phyloP scores from a whole-genome alignment of 352 stramenopile species.

The Pythium angustatum region DNA sequence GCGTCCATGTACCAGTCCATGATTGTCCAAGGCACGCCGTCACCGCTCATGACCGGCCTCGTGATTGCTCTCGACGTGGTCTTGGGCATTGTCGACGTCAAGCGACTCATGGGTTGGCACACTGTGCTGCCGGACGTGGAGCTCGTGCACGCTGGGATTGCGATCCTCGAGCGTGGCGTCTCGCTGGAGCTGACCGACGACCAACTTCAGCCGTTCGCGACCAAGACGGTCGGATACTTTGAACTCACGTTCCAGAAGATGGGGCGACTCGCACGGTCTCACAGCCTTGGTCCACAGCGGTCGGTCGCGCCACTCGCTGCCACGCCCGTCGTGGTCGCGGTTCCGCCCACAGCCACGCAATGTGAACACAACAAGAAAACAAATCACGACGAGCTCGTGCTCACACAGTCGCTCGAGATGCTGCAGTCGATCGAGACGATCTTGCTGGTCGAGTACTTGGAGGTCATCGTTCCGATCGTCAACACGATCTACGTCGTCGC shows the following conservation, averaged over 20 bases:
- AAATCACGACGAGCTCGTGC: background rate
- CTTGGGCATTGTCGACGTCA: background rate
- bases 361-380: no score
- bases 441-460: conserved; percentile 25
- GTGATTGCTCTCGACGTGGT: conserved; percentile 22
- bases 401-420: conserved; percentile 10
- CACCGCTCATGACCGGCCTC: conserved; percentile 1
- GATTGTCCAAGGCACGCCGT: conserved; percentile 27
- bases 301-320: no score
- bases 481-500: conserved; percentile 5
- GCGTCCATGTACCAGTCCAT: conserved; percentile 24
- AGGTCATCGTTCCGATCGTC: conserved; percentile 7
- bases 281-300: no score
- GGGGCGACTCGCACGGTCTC: no score
- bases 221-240: background rate
- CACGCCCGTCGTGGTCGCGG: no score
- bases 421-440: conserved; percentile 13
- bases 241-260: background rate
- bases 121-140: background rate
- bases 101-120: background rate
- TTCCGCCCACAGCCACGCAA: background rate
- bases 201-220: background rate
- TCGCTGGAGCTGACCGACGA: background rate
- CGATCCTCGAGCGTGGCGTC: background rate
- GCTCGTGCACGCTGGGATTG: background rate